Evolutionary conservation across 495 filamentous ascomycete genomes (phyloP), one percentile per base, ranked within the genome.

Genomic region (Penicillium paradoxum): DNA sequence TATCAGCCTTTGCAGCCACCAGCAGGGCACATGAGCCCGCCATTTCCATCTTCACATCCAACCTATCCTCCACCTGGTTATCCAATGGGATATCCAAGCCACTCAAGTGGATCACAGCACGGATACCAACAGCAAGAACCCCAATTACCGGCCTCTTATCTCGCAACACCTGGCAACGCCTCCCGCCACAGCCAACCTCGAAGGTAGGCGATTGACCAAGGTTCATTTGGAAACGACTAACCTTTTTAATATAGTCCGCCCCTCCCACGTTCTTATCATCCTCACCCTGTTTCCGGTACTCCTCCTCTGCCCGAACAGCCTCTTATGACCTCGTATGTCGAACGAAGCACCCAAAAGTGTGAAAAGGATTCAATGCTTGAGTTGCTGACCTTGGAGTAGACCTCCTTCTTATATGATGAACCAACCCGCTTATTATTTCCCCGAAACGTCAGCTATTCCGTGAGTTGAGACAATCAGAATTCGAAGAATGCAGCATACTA

Each of bases 331-430:
- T 51, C 60, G 63, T 66, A 54, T 50, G 63, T 66, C 36, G 29
- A 37, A 37, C 27, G 21, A 19, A 21, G 15, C 21, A 30, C 21
- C 17, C 15, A 10, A n/a, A n/a, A n/a, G 13, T 29, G 21, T 32
- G 4, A 29, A 17, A 38, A 24, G 15, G 1, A 30, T n/a, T 3
- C 18, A 39, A 29, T 17, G 8, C 18, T 17, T n/a, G 0, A 10
- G 4, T 29, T 10, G 30, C 34, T 37, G 22, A 44, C 15, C 25
- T 4, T 17, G n/a, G 1, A 15, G 4, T 25, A 53, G 58, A 5
- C 47, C 58, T 15, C 29, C 60, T 18, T 66, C 60, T 18, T 66
- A 62, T 53, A 57, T 66, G 55, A 66, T 64, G 34, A 62, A 50
- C 17, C 63, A 57, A 46, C 51, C 55, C 1, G 40, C 55, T 9